Evolutionary conservation across 257 asterid species (phyloP).

Genomic region (Solanum bulbocastanum): DNA sequence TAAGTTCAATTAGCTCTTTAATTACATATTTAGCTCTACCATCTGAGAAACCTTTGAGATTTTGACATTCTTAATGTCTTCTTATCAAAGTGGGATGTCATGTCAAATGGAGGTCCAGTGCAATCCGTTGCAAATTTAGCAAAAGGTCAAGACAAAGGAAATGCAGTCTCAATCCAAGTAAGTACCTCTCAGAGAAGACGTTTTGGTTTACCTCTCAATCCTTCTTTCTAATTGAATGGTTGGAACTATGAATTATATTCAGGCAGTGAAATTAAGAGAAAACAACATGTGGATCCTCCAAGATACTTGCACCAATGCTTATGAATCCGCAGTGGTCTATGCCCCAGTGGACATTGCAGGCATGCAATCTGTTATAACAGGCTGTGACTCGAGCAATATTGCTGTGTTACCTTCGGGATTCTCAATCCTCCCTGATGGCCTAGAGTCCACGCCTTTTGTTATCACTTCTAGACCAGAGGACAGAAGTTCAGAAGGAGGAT

Average conservation of each 20-base stretch:
- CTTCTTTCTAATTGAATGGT: neutral
- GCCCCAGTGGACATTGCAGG: slow-evolving; percentile 62
- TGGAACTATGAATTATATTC: neutral
- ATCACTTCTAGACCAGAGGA: slow-evolving; percentile 58
- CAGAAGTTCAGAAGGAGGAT: slow-evolving; percentile 67
- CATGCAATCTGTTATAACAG: slow-evolving; percentile 72
- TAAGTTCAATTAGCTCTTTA: neutral
- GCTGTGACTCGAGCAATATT: slow-evolving; percentile 63
- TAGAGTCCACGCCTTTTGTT: slow-evolving; percentile 53
- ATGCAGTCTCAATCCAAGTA: slow-evolving; percentile 63
- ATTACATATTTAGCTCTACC: neutral
- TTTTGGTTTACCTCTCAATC: neutral
- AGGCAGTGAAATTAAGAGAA: slow-evolving; percentile 43
- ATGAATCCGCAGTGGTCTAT: slow-evolving; percentile 57
- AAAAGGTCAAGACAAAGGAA: slow-evolving; percentile 81
- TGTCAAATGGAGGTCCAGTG: slow-evolving; percentile 32
- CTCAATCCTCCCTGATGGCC: slow-evolving; percentile 66
- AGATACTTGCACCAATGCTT: slow-evolving; percentile 53
- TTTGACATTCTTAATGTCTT: neutral
- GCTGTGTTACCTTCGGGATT: slow-evolving; percentile 73
- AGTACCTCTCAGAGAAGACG: slow-evolving; percentile 2
- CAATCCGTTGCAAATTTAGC: slow-evolving; percentile 55
- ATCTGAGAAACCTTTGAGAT: neutral
- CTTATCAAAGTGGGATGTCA: slow-evolving; percentile 46
- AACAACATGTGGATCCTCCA: slow-evolving; percentile 58